These are phyloP conservation scores for Pyronema omphalodes DNA, from an alignment of 495 filamentous ascomycete species.

Conservation along the genomic window DNA sequence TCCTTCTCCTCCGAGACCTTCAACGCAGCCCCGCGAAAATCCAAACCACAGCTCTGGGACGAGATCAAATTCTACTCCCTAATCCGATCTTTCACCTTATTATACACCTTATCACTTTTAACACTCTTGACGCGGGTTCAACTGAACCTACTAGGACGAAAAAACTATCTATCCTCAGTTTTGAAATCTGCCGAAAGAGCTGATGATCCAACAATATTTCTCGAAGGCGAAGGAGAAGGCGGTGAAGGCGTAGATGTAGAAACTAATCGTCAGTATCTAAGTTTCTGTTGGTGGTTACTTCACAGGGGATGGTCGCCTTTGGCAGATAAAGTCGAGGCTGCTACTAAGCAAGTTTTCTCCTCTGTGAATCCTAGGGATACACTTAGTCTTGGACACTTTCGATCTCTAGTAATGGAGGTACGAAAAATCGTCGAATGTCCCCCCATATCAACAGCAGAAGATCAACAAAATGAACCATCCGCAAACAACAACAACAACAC, in stretches of 20 bases:
- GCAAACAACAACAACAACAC: no score
- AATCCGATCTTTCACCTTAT: slow-evolving; percentile 70
- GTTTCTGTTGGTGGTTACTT: slow-evolving; percentile 95
- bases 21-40: slow-evolving; percentile 38
- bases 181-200: slow-evolving; percentile 57
- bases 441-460: neutral
- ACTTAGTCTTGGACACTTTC: slow-evolving; percentile 57
- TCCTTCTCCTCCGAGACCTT: slow-evolving; percentile 24
- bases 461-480: no score
- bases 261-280: slow-evolving; percentile 81
- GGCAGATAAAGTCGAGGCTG: slow-evolving; percentile 54
- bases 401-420: slow-evolving; percentile 57
- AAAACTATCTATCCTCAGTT: slow-evolving; percentile 87
- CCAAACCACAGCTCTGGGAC: slow-evolving; percentile 87
- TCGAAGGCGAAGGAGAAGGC: slow-evolving; percentile 48
- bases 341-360: slow-evolving; percentile 63
- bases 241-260: slow-evolving; percentile 79
- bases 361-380: slow-evolving; percentile 49
- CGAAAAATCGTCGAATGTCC: slow-evolving; percentile 59
- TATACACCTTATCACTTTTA: slow-evolving; percentile 79
- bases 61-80: slow-evolving; percentile 93
- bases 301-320: slow-evolving; percentile 75
- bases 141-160: slow-evolving; percentile 85
- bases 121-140: slow-evolving; percentile 88
- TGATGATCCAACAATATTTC: slow-evolving; percentile 41